Conservation (phyloP, 78 protist species). For the Speleostelium caveatum region DNA sequence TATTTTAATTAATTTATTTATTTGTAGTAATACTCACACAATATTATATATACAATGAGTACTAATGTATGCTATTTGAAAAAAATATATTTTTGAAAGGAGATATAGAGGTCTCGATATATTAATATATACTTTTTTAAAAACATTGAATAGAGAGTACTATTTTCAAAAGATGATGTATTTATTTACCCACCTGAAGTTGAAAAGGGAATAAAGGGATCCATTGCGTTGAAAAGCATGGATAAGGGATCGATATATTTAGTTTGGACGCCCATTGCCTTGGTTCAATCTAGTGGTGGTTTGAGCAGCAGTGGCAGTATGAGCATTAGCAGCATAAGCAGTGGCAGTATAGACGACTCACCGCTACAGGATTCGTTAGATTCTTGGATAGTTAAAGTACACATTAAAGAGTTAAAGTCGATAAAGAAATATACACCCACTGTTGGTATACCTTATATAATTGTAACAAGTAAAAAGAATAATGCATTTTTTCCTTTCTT, state of each 20-base stretch:
- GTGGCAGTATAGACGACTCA: background rate
- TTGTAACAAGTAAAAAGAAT: conserved; percentile 25
- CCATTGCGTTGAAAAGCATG: conserved; percentile 20
- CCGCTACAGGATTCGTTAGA: background rate
- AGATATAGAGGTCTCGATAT: too few species aligned
- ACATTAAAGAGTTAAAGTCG: conserved; percentile 34
- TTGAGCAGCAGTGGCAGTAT: background rate
- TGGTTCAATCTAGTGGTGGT: background rate
- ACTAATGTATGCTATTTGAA: too few species aligned
- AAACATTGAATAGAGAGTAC: conserved; percentile 26
- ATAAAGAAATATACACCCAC: conserved; percentile 79
- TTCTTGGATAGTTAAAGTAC: conserved; percentile 19
- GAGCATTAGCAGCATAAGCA: background rate
- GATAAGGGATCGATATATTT: conserved; percentile 40
- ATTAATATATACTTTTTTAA: too few species aligned
- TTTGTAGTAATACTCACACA: too few species aligned
- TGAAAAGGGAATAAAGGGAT: conserved; percentile 72
- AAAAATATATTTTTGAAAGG: too few species aligned
- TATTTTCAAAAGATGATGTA: conserved; percentile 64
- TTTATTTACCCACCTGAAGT: conserved; percentile 58
- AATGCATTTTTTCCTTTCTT: conserved; percentile 76
- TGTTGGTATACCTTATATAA: conserved; percentile 71
- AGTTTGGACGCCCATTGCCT: conserved; percentile 22
- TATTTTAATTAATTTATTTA: too few species aligned
- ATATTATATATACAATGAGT: too few species aligned